Evolutionary conservation across 768 basidiomycete species (phyloP), one percentile per base, ranked within the genome.

Genomic region (Astraeus odoratus): DNA sequence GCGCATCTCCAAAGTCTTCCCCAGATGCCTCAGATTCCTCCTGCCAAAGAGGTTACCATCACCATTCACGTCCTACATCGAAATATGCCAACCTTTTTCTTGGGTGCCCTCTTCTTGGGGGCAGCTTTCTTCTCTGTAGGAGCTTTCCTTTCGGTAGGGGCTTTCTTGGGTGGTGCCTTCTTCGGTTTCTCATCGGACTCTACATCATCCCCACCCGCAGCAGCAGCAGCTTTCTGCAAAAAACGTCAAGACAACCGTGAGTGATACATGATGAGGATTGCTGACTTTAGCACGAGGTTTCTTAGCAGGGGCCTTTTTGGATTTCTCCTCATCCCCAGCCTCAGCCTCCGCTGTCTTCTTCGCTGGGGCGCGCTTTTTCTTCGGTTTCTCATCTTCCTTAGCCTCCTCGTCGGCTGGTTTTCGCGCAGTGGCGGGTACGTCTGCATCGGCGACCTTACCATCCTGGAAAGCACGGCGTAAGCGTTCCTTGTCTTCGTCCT

Each of bases 361-460:
- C 47, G 62, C 50, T 5, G 57, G 54, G 44, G 61, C 66, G 9
- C 72, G 68, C 46, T 72, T 70, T 49, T 74, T 75, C 67, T 76
- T 77, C 61, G 75, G 75, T 9, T 79, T 75, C 45, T 77, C 75
- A 8, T 72, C 75, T 0, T 63, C 73, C n/a, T 70, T 70, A 6
- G 67, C 71, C 2, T 70, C 74, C 15, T 67, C 73, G 10, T 57
- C 76, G 4, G 61, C 70, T 7, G 75, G 64, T 53, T 85, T 89
- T 50, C 72, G 72, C 3, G 88, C 87, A 15, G 72, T 73, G 25
- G 77, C 80, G 5, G 89, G 89, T 31, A 94, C 79, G 55, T 95
- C 93, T 53, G 83, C 91, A 26, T 83, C 80, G 5, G 79, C 88
- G 39, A 96, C 86, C 26, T 81, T 72, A 4, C 85, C 92, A 1